Conservation (phyloP, 192 early-diverging fungal species). For the Linnemannia zychae region DNA sequence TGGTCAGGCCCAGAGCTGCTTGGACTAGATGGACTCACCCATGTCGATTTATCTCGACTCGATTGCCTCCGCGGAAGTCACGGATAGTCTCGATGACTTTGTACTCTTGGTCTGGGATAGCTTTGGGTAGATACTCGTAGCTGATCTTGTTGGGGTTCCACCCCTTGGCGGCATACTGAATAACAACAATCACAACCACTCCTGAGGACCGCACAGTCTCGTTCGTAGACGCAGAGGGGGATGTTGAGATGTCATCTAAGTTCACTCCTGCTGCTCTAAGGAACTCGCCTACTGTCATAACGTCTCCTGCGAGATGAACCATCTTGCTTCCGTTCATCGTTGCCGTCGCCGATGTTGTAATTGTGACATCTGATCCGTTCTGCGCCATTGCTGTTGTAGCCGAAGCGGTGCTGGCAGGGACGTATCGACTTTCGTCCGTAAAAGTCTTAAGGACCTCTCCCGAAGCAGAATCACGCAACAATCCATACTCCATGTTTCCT, state of each 20-base stretch:
- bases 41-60: slow-evolving; percentile 53
- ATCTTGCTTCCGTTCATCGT: neutral
- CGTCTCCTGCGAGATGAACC: slow-evolving; percentile 47
- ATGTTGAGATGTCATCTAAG: slow-evolving; percentile 33
- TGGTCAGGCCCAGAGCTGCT: too few relatives aligned
- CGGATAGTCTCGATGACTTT: slow-evolving; percentile 56
- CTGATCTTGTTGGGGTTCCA: slow-evolving; percentile 47
- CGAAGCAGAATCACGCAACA: slow-evolving; percentile 30
- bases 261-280: slow-evolving; percentile 47
- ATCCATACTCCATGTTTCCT: slow-evolving; percentile 47
- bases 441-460: slow-evolving; percentile 38
- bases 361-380: neutral
- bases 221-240: slow-evolving; percentile 19
- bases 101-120: slow-evolving; percentile 57
- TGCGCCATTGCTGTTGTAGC: neutral
- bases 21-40: slow-evolving; percentile 30
- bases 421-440: slow-evolving; percentile 35
- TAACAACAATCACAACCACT: slow-evolving; percentile 58
- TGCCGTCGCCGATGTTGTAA: neutral
- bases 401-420: slow-evolving; percentile 1
- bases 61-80: slow-evolving; percentile 32
- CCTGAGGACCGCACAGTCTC: slow-evolving; percentile 55
- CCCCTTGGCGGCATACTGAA: slow-evolving; percentile 57
- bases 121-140: slow-evolving; percentile 59
- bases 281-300: slow-evolving; percentile 53